Evolutionary conservation across 2,329 filamentous ascomycete species (phyloP), one percentile per base, ranked within the genome.

Genomic region (Sporothrix brasiliensis): DNA sequence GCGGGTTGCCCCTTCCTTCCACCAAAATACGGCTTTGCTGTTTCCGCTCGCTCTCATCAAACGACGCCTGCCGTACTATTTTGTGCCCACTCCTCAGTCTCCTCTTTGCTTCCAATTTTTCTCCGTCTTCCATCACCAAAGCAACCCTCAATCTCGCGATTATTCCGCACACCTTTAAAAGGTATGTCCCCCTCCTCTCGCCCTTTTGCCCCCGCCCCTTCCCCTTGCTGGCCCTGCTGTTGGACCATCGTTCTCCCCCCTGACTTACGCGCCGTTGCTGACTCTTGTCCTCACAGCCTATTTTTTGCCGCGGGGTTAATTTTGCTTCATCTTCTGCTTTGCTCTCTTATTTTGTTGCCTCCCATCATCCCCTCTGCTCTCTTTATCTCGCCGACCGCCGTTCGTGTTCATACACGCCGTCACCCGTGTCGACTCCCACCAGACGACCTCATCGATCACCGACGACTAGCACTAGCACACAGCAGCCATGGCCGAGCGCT

Each of bases 401-500:
- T 70, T 30, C 27, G 27, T 30, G 27, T 30, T 30, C 53, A 49
- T 41, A 39, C 34, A 41, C 56, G 34, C 4, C n/a, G 34, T 63
- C 39, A 24, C 24, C 41, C 39, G 13, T 47, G 13, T 47, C 58
- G 58, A 47, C 39, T 16, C 21, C 39, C 13, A 39, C 30, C 14
- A 11, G 21, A 44, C 58, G n/a, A 61, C 39, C n/a, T 39, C 58
- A 21, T 47, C 39, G 39, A 47, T 19, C 58, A 14, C n/a, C 58
- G 39, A 24, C 39, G 24, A 61, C 41, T 39, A 58, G 10, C 44
- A 61, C 41, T 39, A 58, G 10, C 44, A 67, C 67, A 75, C 79
- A 79, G 80, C 80, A 81, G 90, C 77, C 84, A 99, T 99, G 95
- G 92, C 95, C 82, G 95, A 99, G 82, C 92, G 95, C 79, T 99